A percentile compares a stretch with the other conserved stretches of the same genome.
These are phyloP conservation scores for Coemansia sp. DNA, from an alignment of 192 early-diverging fungal genomes.

Conservation along the genomic window DNA sequence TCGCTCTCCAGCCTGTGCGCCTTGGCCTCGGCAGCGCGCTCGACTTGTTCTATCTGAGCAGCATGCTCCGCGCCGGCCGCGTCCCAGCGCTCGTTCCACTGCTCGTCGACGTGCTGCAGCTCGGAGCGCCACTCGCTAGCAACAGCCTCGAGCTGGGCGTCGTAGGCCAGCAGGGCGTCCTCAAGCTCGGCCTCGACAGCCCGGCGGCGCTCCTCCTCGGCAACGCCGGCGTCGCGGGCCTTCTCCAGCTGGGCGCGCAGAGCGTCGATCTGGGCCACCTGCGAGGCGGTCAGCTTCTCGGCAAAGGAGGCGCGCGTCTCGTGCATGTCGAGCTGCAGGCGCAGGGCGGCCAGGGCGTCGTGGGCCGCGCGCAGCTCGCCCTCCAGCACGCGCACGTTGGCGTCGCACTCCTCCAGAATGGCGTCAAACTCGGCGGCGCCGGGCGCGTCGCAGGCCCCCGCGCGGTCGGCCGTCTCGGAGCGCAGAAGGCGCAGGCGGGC, in stretches of 20 bases:
- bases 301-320: conserved; percentile 54
- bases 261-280: conserved; percentile 53
- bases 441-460: conserved; percentile 14
- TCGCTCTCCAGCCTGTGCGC: background rate
- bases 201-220: conserved; percentile 53
- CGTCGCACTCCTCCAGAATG: conserved; percentile 73
- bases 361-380: conserved; percentile 58
- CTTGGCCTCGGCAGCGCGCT: background rate
- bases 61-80: conserved; percentile 10
- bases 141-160: conserved; percentile 34
- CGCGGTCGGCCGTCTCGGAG: background rate
- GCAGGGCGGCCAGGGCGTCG: conserved; percentile 59
- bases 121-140: conserved; percentile 32
- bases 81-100: conserved; percentile 48
- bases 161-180: conserved; percentile 44
- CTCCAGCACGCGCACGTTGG: conserved; percentile 61
- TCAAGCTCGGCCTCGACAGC: conserved; percentile 55
- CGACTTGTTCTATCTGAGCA: background rate
- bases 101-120: conserved; percentile 38
- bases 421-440: conserved; percentile 61
- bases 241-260: conserved; percentile 42
- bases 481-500: conserved; percentile 19
- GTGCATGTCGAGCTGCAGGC: conserved; percentile 58
- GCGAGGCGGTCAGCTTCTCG: conserved; percentile 46
- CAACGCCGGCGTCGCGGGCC: conserved; percentile 43